These are phyloP conservation scores for Yueomyces sp. DNA, from an alignment of 805 yeast species.

Conservation along the genomic window DNA sequence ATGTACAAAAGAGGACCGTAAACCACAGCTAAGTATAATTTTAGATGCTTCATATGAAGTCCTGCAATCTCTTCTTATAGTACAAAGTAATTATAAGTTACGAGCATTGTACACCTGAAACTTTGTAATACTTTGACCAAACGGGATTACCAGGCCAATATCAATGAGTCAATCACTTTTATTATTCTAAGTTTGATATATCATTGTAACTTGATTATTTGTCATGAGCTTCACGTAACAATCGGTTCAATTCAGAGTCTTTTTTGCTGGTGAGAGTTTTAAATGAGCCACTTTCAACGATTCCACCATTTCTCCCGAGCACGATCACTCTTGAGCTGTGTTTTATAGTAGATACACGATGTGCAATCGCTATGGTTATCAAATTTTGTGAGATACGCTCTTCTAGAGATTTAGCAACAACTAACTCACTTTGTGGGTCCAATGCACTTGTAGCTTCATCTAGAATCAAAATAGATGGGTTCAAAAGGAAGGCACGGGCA, in stretches of 20 bases:
- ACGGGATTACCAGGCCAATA: no score
- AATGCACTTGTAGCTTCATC: conserved; percentile 95
- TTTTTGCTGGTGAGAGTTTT: conserved; percentile 29
- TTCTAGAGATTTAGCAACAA: conserved; percentile 61
- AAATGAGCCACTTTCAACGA: conserved; percentile 59
- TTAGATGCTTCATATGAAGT: no score
- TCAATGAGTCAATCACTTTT: no score
- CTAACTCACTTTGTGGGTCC: conserved; percentile 77
- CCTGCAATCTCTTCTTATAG: no score
- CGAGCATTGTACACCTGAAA: no score
- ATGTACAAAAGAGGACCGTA: no score
- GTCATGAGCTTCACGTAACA: background rate
- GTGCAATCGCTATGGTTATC: conserved; percentile 85
- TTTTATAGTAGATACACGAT: conserved; percentile 75
- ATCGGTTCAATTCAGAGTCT: background rate
- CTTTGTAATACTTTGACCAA: no score
- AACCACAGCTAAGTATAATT: no score
- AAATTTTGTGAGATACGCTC: conserved; percentile 40
- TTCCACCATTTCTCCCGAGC: conserved; percentile 56
- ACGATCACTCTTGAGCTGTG: conserved; percentile 75
- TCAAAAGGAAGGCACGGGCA: conserved; percentile 70
- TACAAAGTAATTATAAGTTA: no score
- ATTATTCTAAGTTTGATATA: no score
- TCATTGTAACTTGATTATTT: no score
- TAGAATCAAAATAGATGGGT: conserved; percentile 68